phyloP scores from a whole-genome alignment of 257 asterid genomes.

The Solanum piurae region DNA sequence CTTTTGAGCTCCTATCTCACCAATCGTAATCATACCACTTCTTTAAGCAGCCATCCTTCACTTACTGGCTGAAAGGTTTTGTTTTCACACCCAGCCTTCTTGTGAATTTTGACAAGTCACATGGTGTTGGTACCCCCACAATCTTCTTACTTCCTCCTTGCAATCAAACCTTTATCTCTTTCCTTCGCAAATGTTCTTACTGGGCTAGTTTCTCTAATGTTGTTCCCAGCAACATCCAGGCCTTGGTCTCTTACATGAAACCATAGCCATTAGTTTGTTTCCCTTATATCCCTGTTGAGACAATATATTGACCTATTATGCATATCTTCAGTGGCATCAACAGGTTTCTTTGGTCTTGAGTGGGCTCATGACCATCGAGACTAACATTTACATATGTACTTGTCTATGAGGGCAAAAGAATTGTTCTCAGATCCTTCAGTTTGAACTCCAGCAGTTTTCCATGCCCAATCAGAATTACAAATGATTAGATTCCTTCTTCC shows the following conservation, averaged over 20 bases:
- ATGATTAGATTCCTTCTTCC: not conserved
- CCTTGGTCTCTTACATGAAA: not conserved
- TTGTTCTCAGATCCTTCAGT: not conserved
- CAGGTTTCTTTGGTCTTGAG: not conserved
- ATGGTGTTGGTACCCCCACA: not conserved
- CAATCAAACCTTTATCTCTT: not conserved
- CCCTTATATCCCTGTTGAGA: not conserved
- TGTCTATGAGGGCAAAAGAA: not conserved
- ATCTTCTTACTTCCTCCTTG: not conserved
- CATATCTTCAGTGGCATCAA: not conserved
- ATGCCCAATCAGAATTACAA: not conserved
- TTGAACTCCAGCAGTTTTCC: not conserved
- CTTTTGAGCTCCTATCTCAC: not conserved
- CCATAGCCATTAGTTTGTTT: not conserved
- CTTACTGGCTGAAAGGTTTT: not conserved
- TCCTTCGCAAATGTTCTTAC: not conserved
- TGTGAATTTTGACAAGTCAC: not conserved
- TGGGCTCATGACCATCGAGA: not conserved
- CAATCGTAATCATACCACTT: not conserved
- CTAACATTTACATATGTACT: not conserved
- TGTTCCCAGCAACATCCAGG: not conserved
- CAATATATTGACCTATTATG: not conserved
- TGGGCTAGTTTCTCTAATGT: not conserved
- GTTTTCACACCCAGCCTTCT: not conserved
- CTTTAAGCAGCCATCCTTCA: not conserved